These are phyloP conservation scores for Solanum gracilifrons DNA, from an alignment of 257 asterid species.

Conservation along the genomic window DNA sequence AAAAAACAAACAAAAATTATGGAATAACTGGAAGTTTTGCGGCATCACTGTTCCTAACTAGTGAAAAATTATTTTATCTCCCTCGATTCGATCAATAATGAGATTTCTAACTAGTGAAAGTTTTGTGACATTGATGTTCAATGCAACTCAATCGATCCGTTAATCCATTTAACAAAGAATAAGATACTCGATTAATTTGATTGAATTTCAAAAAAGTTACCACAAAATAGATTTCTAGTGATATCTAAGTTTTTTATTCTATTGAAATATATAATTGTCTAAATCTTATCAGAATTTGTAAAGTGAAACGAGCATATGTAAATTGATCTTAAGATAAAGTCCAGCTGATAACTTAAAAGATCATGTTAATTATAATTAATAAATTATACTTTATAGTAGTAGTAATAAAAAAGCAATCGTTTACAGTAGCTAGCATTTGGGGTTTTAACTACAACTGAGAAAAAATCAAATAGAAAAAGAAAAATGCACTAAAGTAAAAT, in stretches of 20 bases:
- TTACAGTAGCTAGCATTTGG: not conserved
- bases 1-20: no score
- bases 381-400: no score
- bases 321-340: not conserved
- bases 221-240: not conserved
- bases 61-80: no score
- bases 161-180: no score
- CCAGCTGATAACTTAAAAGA: not conserved
- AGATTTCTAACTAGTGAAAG: not conserved
- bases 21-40: no score
- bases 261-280: not conserved
- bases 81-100: not conserved
- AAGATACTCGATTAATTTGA: no score
- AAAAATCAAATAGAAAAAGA: not conserved
- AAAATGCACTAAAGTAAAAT: not conserved
- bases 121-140: not conserved
- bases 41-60: no score
- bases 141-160: not conserved
- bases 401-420: no score
- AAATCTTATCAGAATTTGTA: not conserved
- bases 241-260: no score
- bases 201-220: not conserved
- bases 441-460: not conserved
- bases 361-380: not conserved
- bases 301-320: not conserved